phyloP scores from a whole-genome alignment of 805 yeast genomes.

The Brettanomyces anomalus region DNA sequence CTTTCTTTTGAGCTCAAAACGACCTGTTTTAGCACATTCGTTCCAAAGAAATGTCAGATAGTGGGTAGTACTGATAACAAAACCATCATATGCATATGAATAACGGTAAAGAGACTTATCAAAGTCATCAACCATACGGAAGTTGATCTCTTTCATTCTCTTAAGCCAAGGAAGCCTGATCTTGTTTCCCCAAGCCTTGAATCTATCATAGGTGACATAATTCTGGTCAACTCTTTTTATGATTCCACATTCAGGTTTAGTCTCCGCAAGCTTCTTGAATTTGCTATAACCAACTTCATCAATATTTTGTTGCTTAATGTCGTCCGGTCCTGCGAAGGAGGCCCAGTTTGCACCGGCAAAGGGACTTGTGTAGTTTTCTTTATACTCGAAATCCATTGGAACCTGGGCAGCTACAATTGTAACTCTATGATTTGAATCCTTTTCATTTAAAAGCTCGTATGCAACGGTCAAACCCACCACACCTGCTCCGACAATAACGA shows the following conservation, averaged over 20 bases:
- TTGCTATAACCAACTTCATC: conserved; percentile 43
- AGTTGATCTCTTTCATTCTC: conserved; percentile 30
- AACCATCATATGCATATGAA: conserved; percentile 38
- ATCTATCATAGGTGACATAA: conserved; percentile 14
- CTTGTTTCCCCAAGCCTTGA: conserved; percentile 6
- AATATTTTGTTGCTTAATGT: conserved; percentile 21
- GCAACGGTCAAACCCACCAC: conserved; percentile 52
- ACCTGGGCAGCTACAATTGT: conserved; percentile 35
- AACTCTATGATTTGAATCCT: conserved; percentile 28
- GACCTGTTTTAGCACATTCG: conserved; percentile 31
- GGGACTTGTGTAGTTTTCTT: conserved; percentile 48
- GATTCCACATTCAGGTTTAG: conserved; percentile 44
- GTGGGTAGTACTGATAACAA: conserved; percentile 22
- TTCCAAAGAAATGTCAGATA: conserved; percentile 26
- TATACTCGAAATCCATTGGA: conserved; percentile 47
- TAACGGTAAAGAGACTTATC: conserved; percentile 21
- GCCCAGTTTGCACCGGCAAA: conserved; percentile 70
- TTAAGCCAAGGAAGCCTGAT: conserved; percentile 41
- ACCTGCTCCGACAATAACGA: conserved; percentile 33
- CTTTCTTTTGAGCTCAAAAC: conserved; percentile 40
- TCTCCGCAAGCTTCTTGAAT: conserved; percentile 35
- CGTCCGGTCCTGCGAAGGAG: conserved; percentile 44
- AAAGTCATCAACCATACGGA: conserved; percentile 25
- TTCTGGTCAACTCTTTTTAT: conserved; percentile 15
- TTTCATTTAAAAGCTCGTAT: conserved; percentile 25